These are phyloP conservation scores for Trametes hirsuta DNA, from an alignment of 1,284 basidiomycete species.

Conservation along the genomic window DNA sequence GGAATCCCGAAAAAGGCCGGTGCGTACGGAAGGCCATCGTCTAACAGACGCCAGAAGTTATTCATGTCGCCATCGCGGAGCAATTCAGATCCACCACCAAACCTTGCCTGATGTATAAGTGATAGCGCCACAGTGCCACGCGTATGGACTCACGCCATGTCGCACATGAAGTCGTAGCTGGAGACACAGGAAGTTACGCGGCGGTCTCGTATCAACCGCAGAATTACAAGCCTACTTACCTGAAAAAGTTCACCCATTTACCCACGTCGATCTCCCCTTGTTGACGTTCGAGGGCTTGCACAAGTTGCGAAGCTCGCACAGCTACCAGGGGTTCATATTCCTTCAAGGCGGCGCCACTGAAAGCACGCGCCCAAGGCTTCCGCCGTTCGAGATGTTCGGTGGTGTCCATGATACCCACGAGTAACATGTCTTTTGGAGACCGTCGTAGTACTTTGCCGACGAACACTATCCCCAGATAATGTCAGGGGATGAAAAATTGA, in stretches of 20 bases:
- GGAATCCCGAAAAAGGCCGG: neutral
- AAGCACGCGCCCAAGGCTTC: constrained; percentile 55
- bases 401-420: constrained; percentile 36
- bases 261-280: constrained; percentile 43
- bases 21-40: constrained; percentile 22
- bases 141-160: constrained; percentile 52
- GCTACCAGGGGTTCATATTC: constrained; percentile 52
- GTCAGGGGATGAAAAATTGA: neutral
- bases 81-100: constrained; percentile 34
- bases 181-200: neutral
- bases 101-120: constrained; percentile 16
- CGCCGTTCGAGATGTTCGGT: constrained; percentile 50
- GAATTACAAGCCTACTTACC: constrained; percentile 40
- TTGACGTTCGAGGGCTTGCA: constrained; percentile 40
- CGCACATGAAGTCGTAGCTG: constrained; percentile 64
- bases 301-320: constrained; percentile 42
- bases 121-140: neutral
- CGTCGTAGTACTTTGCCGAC: no score
- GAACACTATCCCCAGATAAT: no score
- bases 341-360: constrained; percentile 51
- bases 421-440: neutral
- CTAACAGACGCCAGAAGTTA: constrained; percentile 20
- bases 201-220: neutral
- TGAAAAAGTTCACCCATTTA: constrained; percentile 52
- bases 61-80: constrained; percentile 27